phyloP scores from a whole-genome alignment of 768 basidiomycete genomes.

The Amanita fuliginea region DNA sequence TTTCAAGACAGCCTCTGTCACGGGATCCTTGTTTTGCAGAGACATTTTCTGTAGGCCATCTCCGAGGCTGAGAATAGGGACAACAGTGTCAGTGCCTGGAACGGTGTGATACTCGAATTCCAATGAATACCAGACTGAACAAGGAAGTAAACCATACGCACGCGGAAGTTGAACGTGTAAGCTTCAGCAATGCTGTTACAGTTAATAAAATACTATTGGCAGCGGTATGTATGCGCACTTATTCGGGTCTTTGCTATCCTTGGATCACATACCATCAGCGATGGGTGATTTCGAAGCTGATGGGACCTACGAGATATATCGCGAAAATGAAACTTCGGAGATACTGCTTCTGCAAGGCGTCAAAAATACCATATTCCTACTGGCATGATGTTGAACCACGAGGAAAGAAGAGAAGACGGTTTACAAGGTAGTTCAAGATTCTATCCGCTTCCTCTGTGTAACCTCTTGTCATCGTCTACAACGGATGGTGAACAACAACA shows the following conservation, averaged over 20 bases:
- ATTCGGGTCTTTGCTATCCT: slow-evolving; percentile 81
- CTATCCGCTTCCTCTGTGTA: slow-evolving; percentile 77
- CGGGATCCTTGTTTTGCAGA: slow-evolving; percentile 33
- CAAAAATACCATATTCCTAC: slow-evolving; percentile 80
- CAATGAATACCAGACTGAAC: neutral
- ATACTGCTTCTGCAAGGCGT: slow-evolving; percentile 78
- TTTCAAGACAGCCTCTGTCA: slow-evolving; percentile 43
- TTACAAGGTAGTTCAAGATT: slow-evolving; percentile 67
- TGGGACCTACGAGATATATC: slow-evolving; percentile 57
- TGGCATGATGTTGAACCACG: neutral
- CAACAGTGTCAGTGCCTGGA: slow-evolving; percentile 42
- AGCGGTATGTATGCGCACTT: slow-evolving; percentile 36
- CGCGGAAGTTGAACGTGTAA: slow-evolving; percentile 81
- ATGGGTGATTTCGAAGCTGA: neutral
- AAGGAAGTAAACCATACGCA: slow-evolving; percentile 15
- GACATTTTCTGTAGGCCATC: slow-evolving; percentile 20
- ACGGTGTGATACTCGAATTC: slow-evolving; percentile 51
- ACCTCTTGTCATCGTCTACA: slow-evolving; percentile 55
- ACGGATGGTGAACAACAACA: neutral
- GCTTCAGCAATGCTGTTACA: slow-evolving; percentile 67
- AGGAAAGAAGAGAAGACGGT: neutral
- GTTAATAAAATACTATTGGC: neutral
- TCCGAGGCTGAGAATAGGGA: slow-evolving; percentile 70
- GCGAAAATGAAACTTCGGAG: slow-evolving; percentile 80
- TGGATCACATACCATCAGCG: slow-evolving; percentile 1